Evolutionary conservation across 2,329 filamentous ascomycete species (phyloP), one percentile per base, ranked within the genome.

Genomic region (Macroventuria anomochaeta): DNA sequence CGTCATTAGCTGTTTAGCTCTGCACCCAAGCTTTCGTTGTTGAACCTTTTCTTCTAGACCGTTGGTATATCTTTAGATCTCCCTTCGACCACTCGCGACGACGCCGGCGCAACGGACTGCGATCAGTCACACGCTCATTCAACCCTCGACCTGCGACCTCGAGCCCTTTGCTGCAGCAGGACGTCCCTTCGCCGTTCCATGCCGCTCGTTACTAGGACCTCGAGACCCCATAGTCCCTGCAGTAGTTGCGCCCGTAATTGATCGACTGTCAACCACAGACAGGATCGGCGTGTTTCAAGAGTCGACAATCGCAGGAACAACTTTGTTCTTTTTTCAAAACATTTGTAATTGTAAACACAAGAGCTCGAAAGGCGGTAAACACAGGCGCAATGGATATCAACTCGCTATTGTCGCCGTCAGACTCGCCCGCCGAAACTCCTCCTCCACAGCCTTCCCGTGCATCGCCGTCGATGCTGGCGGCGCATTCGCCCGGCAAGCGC

Each of bases 331-430:
- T 28, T 40, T 34, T 41, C 36, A 15, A 40, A 20, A 8, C 28
- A 10, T 21, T 7, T 12, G 31, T 7, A 18, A 20, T 36, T 13
- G 29, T 3, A 20, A 34, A 37, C 32, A 43, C 38, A 41, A 40
- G 26, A 52, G 42, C 53, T 43, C 29, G 28, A 12, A 15, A 36
- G 31, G 34, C 49, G 39, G 37, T 10, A 32, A 34, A 26, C 21
- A 17, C n/a, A 7, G 7, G 17, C 61, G 57, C 39, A 36, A 81
- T 81, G 79, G 76, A 81, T 62, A 81, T 81, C 74, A 78, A 78
- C 64, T 77, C 76, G 39, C 70, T 81, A 44, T 65, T 81, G 44
- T 80, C 78, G 65, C 78, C 79, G 32, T 76, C 78, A 57, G 77
- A 80, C 53, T 76, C 76, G 62, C 69, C 77, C 44, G 67, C 72